Conservation (phyloP, 371 early-diverging fungal species). For the Saksenaea vasiformis region DNA sequence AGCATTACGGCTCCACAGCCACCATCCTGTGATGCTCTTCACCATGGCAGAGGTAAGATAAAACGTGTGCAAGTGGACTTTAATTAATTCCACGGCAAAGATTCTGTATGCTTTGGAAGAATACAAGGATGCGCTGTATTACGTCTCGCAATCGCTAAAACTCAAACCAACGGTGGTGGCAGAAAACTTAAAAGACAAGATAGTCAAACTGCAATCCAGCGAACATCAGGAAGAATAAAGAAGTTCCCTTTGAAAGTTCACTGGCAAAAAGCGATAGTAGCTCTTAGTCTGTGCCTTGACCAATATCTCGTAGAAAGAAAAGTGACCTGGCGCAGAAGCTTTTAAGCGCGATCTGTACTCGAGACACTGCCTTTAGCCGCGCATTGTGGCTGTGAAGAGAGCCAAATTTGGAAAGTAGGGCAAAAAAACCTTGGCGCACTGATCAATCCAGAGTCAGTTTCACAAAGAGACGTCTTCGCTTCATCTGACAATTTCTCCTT, state of each 20-base stretch:
- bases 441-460: too few species aligned
- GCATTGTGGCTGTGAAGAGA: too few species aligned
- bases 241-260: not conserved
- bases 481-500: too few species aligned
- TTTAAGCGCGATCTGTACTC: too few species aligned
- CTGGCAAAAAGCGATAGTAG: too few species aligned
- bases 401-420: too few species aligned
- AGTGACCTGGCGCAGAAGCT: too few species aligned
- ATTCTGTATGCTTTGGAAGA: slow-evolving; percentile 11
- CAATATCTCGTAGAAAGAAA: too few species aligned
- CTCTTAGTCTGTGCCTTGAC: too few species aligned
- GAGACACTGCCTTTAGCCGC: too few species aligned
- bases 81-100: not conserved
- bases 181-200: not conserved
- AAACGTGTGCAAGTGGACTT: not conserved
- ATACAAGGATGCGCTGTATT: slow-evolving; percentile 5
- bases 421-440: too few species aligned
- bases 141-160: slow-evolving; percentile 9
- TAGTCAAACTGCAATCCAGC: not conserved
- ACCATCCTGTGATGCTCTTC: slow-evolving; percentile 31
- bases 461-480: too few species aligned
- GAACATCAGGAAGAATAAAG: not conserved
- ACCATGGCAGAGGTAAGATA: slow-evolving; percentile 35
- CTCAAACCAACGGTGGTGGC: not conserved
- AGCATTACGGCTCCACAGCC: slow-evolving; percentile 36